Evolutionary conservation across 306 rosid species (phyloP), one percentile per base, ranked within the genome.

Genomic region (Cucurbita ficifolia): DNA sequence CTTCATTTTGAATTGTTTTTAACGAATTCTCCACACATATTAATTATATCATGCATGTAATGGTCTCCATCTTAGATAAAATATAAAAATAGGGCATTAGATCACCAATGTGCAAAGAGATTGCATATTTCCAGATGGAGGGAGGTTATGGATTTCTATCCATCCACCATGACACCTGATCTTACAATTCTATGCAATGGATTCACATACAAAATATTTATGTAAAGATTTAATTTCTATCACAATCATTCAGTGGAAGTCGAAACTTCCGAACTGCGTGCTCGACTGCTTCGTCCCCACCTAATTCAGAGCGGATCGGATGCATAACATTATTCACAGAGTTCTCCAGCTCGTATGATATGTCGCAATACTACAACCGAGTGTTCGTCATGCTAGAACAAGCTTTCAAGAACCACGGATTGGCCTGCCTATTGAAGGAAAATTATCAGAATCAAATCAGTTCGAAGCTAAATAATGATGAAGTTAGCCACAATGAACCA

Each of bases 281-380:
- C 72, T 67, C 19, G 14, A 46, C 38, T 13, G 0, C 21, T 45
- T 68, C 40, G 13, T 5, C 54, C 21, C 55, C 55, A 68, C 7
- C 40, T 68, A 38, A 45, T 21, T 45, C 55, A 13, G 40, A 29
- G 55, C 55, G 18, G 39, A 45, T 9, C 50, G 10, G 50, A 45
- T 68, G 73, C n/a, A 54, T 45, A 68, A 68, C 7, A 45, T 13
- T 68, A 68, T 68, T 45, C 73, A 68, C 73, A 68, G 13, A 69
- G 14, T 69, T 22, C 43, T 29, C 74, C 74, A 69, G 22, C 14
- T 69, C 22, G 45, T 69, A 69, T 48, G 16, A 69, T 67, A 19
- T 67, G 13, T 67, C 39, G 45, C 39, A 67, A 22, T 45, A 67
- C 40, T 67, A 50, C 38, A 43, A 19, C 24, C 13, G 49, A 24